Percentiles rank a stretch among this genome's conserved stretches.
Conservation (phyloP, 805 yeast species). For the Monosporozyma yasuniensis region DNA sequence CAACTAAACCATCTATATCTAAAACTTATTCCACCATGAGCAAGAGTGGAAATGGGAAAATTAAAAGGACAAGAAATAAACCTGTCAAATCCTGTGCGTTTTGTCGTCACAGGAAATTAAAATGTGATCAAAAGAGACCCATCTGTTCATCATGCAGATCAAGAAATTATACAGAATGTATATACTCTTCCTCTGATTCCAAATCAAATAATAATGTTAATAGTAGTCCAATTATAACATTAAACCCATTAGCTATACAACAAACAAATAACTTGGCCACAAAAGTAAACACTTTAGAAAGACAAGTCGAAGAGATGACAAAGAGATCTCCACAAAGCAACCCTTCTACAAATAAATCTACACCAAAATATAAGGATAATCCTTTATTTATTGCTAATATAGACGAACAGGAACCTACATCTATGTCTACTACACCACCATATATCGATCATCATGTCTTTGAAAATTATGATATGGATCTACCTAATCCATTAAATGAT, state of each 20-base stretch:
- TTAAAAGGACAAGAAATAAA: constrained; percentile 12
- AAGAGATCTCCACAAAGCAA: background rate
- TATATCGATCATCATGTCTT: background rate
- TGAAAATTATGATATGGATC: background rate
- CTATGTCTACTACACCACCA: background rate
- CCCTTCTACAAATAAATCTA: background rate
- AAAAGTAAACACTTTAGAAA: background rate
- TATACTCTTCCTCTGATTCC: constrained; percentile 6
- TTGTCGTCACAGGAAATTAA: constrained; percentile 24
- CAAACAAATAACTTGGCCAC: background rate
- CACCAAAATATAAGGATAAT: background rate
- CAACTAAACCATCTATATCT: background rate
- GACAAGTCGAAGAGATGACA: background rate
- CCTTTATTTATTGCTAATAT: background rate
- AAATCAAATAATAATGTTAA: background rate
- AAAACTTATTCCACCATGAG: no score
- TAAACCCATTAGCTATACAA: background rate
- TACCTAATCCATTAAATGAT: constrained; percentile 10
- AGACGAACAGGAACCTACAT: background rate
- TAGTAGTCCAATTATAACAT: background rate
- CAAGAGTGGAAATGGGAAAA: no score
- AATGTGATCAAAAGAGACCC: constrained; percentile 25
- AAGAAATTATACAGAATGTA: constrained; percentile 13
- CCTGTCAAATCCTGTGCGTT: constrained; percentile 24
- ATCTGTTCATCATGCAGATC: constrained; percentile 22